phyloP scores from a whole-genome alignment of 192 early-diverging fungal genomes.

The Entophlyctis helioformis region DNA sequence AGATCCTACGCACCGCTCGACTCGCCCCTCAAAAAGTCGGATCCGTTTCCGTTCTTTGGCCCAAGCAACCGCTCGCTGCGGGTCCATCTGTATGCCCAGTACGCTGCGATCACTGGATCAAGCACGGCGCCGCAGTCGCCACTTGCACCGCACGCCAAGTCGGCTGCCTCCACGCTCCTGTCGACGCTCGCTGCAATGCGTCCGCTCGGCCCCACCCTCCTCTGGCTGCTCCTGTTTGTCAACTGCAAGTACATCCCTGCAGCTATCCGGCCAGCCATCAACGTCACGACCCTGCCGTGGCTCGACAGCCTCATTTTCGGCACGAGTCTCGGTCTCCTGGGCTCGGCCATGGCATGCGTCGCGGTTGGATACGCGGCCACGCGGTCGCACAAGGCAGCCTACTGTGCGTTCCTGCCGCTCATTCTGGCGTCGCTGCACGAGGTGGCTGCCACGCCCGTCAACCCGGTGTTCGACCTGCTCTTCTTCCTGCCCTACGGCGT shows the following conservation, averaged over 20 bases:
- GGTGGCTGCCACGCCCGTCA: constrained; percentile 38
- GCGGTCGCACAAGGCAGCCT: constrained; percentile 1
- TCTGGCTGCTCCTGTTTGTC: constrained; percentile 17
- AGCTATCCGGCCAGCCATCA: constrained; percentile 41
- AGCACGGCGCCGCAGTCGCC: too few species aligned
- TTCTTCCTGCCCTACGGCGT: constrained; percentile 67
- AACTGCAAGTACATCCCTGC: constrained; percentile 18
- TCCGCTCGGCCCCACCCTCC: too few species aligned
- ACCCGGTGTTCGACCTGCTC: constrained; percentile 44
- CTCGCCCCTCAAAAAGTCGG: too few species aligned
- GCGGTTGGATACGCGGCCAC: constrained; percentile 6
- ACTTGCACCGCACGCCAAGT: too few species aligned
- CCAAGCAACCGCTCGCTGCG: too few species aligned
- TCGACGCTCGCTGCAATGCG: too few species aligned
- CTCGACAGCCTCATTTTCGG: constrained; percentile 59
- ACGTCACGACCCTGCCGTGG: constrained; percentile 50
- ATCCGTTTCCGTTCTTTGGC: too few species aligned
- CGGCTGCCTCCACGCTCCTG: too few species aligned
- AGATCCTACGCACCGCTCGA: too few species aligned
- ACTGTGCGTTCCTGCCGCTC: constrained; percentile 12
- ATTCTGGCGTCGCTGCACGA: constrained; percentile 28
- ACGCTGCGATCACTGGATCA: too few species aligned
- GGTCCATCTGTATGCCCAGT: too few species aligned
- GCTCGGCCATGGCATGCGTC: constrained; percentile 6
- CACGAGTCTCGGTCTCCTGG: constrained; percentile 26